Evolutionary conservation across 1,139 yeast species (phyloP), one percentile per base, ranked within the genome.

Genomic region (Suhomyces anneliseae): DNA sequence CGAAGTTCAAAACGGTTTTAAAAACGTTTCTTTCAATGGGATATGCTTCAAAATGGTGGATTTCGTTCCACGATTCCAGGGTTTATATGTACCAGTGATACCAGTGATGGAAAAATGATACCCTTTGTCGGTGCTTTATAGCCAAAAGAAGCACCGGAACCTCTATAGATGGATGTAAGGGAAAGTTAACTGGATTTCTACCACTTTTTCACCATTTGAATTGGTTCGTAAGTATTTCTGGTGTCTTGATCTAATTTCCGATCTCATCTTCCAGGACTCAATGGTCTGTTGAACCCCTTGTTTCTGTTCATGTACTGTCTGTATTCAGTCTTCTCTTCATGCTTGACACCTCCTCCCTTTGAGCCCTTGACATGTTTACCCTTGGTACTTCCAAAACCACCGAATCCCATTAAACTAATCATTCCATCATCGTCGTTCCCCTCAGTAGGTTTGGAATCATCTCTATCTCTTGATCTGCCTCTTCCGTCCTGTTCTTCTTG

Each of bases 221-320:
- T 19, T 19, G 24, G 6, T 19, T 19, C 24, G 24, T 19, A 4
- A 4, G 6, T 19, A 4, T 19, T 19, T 2, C 24, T 19, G 24
- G 24, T 19, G 24, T 19, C 24, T 19, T 4, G n/a, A 19, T 33
- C 15, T 41, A 34, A 43, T 29, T 72, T 55, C 5, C 72, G n/a
- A 19, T 33, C n/a, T 41, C 38, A 43, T 29, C 73, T 55, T 6
- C 72, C 69, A 0, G 87, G 87, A 11, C 87, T 82, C 43, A 83
- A 61, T 1, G 82, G 78, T 47, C 88, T 66, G 55, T 82, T 83
- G 61, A 81, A 83, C 1, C 87, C 87, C 47, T 79, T 79, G 8
- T 65, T 69, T 38, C 88, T 68, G 59, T 84, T 83, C 84, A 85
- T 83, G 54, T 84, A 85, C 64, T 84, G 90, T 49, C 90, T 72